Conservation (phyloP, 2,329 filamentous ascomycete species). For the Phaeosphaeria sp. region DNA sequence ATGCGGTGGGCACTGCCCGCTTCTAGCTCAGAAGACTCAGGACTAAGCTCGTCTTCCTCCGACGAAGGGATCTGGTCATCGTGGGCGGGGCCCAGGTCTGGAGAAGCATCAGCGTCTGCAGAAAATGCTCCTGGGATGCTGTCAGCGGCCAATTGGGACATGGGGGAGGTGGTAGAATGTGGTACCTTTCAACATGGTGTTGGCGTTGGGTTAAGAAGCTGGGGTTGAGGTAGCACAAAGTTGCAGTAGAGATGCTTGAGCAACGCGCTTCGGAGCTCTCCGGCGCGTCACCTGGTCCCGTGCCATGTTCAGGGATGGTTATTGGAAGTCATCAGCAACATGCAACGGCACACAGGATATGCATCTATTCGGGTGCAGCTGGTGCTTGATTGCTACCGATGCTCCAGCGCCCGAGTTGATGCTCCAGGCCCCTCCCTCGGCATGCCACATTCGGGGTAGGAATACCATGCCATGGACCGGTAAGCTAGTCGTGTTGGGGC, state of each 20-base stretch:
- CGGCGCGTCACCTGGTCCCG: conserved; percentile 6
- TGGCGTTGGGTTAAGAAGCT: conserved; percentile 16
- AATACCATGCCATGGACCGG: not conserved
- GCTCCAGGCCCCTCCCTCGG: not conserved
- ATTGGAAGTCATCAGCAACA: not conserved
- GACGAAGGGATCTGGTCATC: conserved; percentile 46
- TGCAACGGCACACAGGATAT: not conserved
- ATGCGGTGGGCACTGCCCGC: conserved; percentile 15
- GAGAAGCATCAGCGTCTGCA: conserved; percentile 45
- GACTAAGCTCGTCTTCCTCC: conserved; percentile 44
- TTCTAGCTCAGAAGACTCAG: conserved; percentile 38
- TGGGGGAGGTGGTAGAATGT: conserved; percentile 4
- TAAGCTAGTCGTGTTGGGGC: not conserved
- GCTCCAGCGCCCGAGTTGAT: not conserved
- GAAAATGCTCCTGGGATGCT: conserved; percentile 30
- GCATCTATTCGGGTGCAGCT: not conserved
- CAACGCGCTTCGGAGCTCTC: conserved; percentile 11
- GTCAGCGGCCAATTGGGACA: conserved; percentile 11
- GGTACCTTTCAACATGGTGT: conserved; percentile 38
- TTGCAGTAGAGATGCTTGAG: conserved; percentile 5
- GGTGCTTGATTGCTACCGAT: not conserved
- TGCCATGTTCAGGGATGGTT: not conserved
- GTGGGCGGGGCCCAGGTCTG: conserved; percentile 38
- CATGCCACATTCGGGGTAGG: not conserved
- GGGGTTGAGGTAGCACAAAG: conserved; percentile 16